Base-by-base conservation (phyloP, 257 asterid genomes). In the Solanum tarapatanum region DNA sequence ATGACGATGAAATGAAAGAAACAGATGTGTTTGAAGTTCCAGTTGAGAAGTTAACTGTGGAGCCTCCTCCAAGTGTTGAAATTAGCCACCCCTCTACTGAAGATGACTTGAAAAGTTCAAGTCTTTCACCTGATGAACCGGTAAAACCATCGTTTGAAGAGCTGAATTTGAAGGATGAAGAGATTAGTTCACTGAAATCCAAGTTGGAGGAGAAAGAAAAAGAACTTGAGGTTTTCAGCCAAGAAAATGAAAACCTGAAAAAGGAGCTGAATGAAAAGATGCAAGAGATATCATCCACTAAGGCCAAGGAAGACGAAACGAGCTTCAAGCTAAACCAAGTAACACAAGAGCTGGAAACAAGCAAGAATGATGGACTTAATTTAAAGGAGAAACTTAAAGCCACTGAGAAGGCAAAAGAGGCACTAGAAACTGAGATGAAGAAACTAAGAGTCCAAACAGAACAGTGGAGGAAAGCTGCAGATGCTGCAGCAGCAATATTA, bases 401-500 rank as follows among this genome's bases (percentile, higher is more conserved):
- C 3, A 84, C 90, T 0, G 99, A 96, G 43, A 92, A 90, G 69
- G 93, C 89, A 0, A 97, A 93, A 85, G 93, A 84, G 79, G 98
- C 91, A 9, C 32, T 97, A 76, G 98, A 96, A 86, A 83, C 76
- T 17, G 99, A 97, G 92, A 95, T 97, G 98, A 95, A 92, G 93
- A 95, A 88, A 94, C 96, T 97, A 3, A 91, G 93, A 8, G 94
- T 97, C 24, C 99, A 96, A 79, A 96, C 99, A 0, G 99, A 96
- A 83, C 99, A 97, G 58, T 97, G 99, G 99, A 91, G 96, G 83
- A 97, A 97, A 89, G 99, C 99, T 37, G 99, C 99, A 1, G 99
- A 97, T 89, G 98, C 98, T 19, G 99, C 99, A 16, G 99, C 99
- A 0, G 90, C 96, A 4, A 90, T 97, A 35, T 88, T 97, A 83